Percentiles rank a stretch among this genome's conserved stretches.
phyloP scores from a whole-genome alignment of 257 asterid species.

The Forsythia suspensa region DNA sequence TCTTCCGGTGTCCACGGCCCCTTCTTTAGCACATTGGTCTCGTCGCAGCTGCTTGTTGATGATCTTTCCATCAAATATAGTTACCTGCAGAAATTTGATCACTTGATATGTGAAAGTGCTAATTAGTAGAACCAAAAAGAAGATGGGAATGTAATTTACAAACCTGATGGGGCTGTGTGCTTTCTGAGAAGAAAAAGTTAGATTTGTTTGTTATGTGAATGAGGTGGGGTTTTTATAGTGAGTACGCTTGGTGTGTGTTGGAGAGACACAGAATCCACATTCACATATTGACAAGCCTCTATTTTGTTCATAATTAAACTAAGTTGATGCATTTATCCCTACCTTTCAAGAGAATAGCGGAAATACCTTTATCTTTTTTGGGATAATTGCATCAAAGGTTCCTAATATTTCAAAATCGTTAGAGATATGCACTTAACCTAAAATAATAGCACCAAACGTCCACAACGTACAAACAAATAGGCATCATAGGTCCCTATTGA shows the following conservation, averaged over 20 bases:
- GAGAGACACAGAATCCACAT: constrained; percentile 17
- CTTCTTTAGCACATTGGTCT: constrained; percentile 27
- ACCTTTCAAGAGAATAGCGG: too few species aligned
- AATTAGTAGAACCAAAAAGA: neutral
- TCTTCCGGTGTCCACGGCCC: constrained; percentile 51
- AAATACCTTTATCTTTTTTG: too few species aligned
- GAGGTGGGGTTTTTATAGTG: constrained; percentile 10
- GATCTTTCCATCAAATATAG: constrained; percentile 7
- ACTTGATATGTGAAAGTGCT: neutral
- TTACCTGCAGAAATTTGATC: neutral
- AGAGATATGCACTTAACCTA: too few species aligned
- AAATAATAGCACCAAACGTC: too few species aligned
- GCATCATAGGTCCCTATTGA: too few species aligned
- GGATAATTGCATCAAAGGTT: too few species aligned
- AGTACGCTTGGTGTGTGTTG: constrained; percentile 10
- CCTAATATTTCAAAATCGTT: too few species aligned
- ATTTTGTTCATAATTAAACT: neutral
- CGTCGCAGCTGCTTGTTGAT: neutral
- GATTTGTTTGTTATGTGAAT: neutral
- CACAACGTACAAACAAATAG: too few species aligned
- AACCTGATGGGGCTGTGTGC: neutral
- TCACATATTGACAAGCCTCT: too few species aligned
- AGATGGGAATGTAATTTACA: neutral
- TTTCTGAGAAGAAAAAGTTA: neutral
- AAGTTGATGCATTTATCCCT: too few species aligned